Evolutionary conservation across 345 rosid species (phyloP).

Genomic region (Moringa oleifera): DNA sequence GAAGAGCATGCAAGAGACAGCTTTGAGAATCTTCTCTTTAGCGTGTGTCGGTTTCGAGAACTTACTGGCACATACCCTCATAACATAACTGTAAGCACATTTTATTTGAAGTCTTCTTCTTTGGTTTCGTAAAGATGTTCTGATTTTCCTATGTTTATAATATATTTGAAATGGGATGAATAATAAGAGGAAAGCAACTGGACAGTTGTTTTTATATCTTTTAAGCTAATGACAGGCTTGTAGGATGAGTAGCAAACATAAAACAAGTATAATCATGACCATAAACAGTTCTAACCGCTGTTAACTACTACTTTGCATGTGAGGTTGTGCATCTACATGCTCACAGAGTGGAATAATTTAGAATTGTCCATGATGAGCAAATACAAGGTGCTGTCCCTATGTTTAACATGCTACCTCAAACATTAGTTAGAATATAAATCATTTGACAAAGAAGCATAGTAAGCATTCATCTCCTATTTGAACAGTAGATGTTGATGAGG

Average conservation of each 20-base stretch:
- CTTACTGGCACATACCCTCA: slow-evolving; percentile 85
- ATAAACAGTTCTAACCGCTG: neutral
- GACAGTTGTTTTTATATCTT: neutral
- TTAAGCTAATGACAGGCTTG: neutral
- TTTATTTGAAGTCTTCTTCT: neutral
- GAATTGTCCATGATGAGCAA: neutral
- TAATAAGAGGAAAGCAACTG: neutral
- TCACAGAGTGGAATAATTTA: neutral
- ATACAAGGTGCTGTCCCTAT: neutral
- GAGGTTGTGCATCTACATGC: neutral
- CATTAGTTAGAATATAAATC: neutral
- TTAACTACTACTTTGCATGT: neutral
- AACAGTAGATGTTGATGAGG: neutral
- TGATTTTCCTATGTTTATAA: too few relatives aligned
- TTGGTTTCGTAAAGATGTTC: neutral
- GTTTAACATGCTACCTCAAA: neutral
- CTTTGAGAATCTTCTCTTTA: slow-evolving; percentile 93
- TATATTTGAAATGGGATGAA: neutral
- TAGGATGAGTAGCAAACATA: too few relatives aligned
- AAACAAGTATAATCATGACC: neutral
- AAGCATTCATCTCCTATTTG: neutral
- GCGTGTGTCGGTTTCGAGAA: slow-evolving; percentile 88
- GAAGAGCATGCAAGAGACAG: slow-evolving; percentile 99
- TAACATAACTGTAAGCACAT: slow-evolving; percentile 74
- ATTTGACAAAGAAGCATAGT: neutral